Evolutionary conservation across 257 asterid genomes (phyloP), one percentile per base, ranked within the genome.

Genomic region (Henckelia pumila): DNA sequence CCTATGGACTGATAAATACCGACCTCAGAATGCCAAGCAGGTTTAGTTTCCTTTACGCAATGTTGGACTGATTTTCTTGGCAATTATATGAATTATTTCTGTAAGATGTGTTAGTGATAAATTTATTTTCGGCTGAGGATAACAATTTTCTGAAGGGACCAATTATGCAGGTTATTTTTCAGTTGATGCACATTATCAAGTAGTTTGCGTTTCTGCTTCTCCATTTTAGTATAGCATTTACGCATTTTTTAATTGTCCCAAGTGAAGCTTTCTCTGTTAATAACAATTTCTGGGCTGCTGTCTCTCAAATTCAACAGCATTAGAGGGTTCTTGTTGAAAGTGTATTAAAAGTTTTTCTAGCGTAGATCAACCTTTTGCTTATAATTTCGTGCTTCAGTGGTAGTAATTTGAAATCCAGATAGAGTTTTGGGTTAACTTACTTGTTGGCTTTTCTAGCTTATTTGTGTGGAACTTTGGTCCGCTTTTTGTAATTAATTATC

Each of bases 1-100:
- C 79, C 77, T 94, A 56, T 94, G 99, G 99, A 91, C 95, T 1
- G 86, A 91, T 82, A 94, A 88, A 77, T 88, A 88, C 81, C 89
- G 77, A 76, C 99, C 99, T 68, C 84, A 72, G 81, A 87, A 72
- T 79, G 84, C 91, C 71, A 75, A 77, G 56, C 88, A 94, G 99
- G 99, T 94, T 64, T 71, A 73, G 70, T 75, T 50, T 70, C 30
- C 63, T 65, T 21, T 7, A 5, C 13, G 7, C 21, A 16, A 62
- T 26, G 22, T 59, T 59, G 9, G 8, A 59, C n/a, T 59, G 22
- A 35, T 26, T 59, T 32, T 14, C 16, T 14, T 25, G 26, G 63
- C 35, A 35, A 35, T 58, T 20, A 20, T 28, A 14, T 13, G 16
- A 21, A 20, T 49, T 17, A 1, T 64, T 44, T 7, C 23, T 70